Conservation (phyloP, 2,329 filamentous ascomycete species). For the Colletotrichum sp. region DNA sequence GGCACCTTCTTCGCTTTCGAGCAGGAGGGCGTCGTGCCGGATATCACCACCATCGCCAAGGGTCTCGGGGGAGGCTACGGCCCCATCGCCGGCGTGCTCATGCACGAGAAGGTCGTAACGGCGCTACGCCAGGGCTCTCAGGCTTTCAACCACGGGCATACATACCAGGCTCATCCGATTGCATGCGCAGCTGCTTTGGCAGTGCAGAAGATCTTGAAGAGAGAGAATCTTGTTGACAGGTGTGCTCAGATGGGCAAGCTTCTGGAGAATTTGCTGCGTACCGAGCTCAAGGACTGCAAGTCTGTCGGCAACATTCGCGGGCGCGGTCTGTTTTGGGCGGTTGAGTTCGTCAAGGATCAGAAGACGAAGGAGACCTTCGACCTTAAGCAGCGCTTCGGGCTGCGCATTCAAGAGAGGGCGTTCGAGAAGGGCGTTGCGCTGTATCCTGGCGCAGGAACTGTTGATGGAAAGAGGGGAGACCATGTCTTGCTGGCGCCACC, state of each 20-base stretch:
- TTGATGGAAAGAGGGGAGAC: slow-evolving; percentile 66
- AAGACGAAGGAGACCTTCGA: slow-evolving; percentile 41
- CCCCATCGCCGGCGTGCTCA: slow-evolving; percentile 60
- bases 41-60: slow-evolving; percentile 65
- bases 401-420: slow-evolving; percentile 31
- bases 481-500: slow-evolving; percentile 74
- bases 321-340: slow-evolving; percentile 49
- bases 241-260: slow-evolving; percentile 33
- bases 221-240: slow-evolving; percentile 37
- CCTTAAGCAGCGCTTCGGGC: slow-evolving; percentile 27
- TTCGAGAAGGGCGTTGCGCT: slow-evolving; percentile 26
- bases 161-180: slow-evolving; percentile 31
- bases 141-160: slow-evolving; percentile 28
- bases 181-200: slow-evolving; percentile 30
- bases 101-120: slow-evolving; percentile 54
- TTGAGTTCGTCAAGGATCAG: slow-evolving; percentile 50
- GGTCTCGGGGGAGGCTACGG: slow-evolving; percentile 62
- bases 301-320: slow-evolving; percentile 47
- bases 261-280: slow-evolving; percentile 31
- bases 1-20: slow-evolving; percentile 70
- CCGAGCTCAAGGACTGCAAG: slow-evolving; percentile 29
- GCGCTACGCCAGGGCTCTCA: slow-evolving; percentile 51
- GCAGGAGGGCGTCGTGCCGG: slow-evolving; percentile 55
- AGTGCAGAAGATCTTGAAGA: slow-evolving; percentile 37
- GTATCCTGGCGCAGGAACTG: slow-evolving; percentile 66